Evolutionary conservation across 2,329 filamentous ascomycete genomes (phyloP).

Genomic region (Pyricularia pennisetigena): DNA sequence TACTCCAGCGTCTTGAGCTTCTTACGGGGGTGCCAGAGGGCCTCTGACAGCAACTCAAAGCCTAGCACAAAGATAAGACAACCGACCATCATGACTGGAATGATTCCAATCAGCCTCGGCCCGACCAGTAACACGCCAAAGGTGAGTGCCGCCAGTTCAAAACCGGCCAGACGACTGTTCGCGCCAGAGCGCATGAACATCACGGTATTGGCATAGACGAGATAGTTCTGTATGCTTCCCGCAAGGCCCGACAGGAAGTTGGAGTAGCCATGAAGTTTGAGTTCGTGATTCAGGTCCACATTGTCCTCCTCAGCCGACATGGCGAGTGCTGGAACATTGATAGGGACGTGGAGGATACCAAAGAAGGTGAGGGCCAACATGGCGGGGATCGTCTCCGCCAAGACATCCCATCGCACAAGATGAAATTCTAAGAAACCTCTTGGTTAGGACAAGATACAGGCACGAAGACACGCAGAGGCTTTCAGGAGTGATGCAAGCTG

Average conservation of each 20-base stretch:
- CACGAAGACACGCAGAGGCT: slow-evolving; percentile 6
- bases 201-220: slow-evolving; percentile 96
- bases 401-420: slow-evolving; percentile 71
- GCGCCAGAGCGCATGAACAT: slow-evolving; percentile 92
- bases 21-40: slow-evolving; percentile 78
- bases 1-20: slow-evolving; percentile 85
- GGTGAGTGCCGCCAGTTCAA: slow-evolving; percentile 74
- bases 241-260: slow-evolving; percentile 80
- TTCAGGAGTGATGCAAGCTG: slow-evolving; percentile 4
- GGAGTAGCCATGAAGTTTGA: slow-evolving; percentile 86
- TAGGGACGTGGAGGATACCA: slow-evolving; percentile 90
- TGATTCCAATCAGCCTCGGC: slow-evolving; percentile 81
- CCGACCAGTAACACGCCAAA: slow-evolving; percentile 76
- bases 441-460: neutral
- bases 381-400: slow-evolving; percentile 77
- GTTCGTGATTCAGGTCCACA: slow-evolving; percentile 78
- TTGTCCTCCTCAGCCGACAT: slow-evolving; percentile 89
- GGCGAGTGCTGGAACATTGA: slow-evolving; percentile 91
- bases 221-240: slow-evolving; percentile 91
- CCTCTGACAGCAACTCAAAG: slow-evolving; percentile 84
- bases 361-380: slow-evolving; percentile 98
- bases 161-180: slow-evolving; percentile 73
- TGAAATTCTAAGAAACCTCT: slow-evolving; percentile 54
- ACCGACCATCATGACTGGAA: slow-evolving; percentile 94
- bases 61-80: slow-evolving; percentile 91